phyloP scores from a whole-genome alignment of 2,329 filamentous ascomycete genomes.

The Claviceps cyperi region DNA sequence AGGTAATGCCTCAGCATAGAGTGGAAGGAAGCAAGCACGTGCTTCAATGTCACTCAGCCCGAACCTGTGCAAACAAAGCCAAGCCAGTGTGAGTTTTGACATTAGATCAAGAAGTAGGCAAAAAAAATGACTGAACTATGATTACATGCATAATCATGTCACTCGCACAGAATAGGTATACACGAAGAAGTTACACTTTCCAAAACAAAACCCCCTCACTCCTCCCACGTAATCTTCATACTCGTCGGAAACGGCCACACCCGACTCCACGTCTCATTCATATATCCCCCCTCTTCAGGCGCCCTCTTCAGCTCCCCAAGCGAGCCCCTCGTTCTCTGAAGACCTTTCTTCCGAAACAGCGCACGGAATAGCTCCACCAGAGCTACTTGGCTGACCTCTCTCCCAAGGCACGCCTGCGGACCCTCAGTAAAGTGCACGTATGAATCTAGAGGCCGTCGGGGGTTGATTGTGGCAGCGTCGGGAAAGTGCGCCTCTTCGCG shows the following conservation, averaged over 20 bases:
- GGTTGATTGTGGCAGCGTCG: constrained; percentile 43
- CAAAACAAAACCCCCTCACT: not conserved
- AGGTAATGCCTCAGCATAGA: too few species aligned
- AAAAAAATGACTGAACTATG: too few species aligned
- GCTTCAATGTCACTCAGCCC: too few species aligned
- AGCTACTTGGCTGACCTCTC: constrained; percentile 43
- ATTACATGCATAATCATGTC: too few species aligned
- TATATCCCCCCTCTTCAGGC: constrained; percentile 39
- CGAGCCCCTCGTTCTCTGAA: constrained; percentile 45
- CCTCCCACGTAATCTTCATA: constrained; percentile 40
- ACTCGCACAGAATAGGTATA: too few species aligned
- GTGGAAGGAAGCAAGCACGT: too few species aligned
- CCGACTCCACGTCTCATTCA: constrained; percentile 50
- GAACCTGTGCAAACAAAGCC: too few species aligned
- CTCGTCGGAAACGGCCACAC: constrained; percentile 32
- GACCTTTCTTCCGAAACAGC: constrained; percentile 44
- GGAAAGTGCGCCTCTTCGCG: constrained; percentile 46
- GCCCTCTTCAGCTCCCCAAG: constrained; percentile 58
- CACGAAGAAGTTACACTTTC: too few species aligned
- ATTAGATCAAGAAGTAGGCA: too few species aligned
- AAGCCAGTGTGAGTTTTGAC: too few species aligned
- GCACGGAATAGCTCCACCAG: constrained; percentile 55
- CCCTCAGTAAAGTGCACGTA: constrained; percentile 54
- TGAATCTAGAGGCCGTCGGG: constrained; percentile 44
- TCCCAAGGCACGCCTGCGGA: constrained; percentile 47